Base-by-base conservation (phyloP, 176 grass and related monocot species). In the Neostapfia colusana region DNA sequence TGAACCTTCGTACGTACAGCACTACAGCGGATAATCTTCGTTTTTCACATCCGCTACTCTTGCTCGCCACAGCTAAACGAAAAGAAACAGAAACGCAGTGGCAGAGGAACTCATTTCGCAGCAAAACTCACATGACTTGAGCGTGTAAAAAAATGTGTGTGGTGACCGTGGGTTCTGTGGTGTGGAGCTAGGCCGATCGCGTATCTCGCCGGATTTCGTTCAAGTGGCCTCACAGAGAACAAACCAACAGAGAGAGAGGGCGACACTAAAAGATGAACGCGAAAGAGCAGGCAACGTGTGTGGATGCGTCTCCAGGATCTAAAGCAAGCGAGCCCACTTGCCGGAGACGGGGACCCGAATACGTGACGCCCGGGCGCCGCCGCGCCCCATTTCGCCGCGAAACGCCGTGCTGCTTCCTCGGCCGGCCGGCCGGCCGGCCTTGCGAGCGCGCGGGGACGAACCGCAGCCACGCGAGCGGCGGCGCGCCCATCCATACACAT, bases 201-300 rank as follows among this genome's bases (percentile, higher is more conserved):
- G 27, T n/a, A 20, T 45, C 27, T 57, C 0, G 1, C 10, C 12
- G 0, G 83, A 73, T 79, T 10, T 59, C 27, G 20, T 38, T 59
- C 8, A 0, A 58, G 83, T 48, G 83, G 69, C 27, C 75, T 64
- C 44, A n/a, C n/a, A n/a, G n/a, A 17, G 44, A 65, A 65, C 38
- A 51, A 65, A 77, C 6, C 43, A 17, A 65, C 60, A 51, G 20
- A 10, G 10, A 0, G 35, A 21, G n/a, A 45, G 42, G 45, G 4
- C 28, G 8, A 34, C 17, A 15, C 7, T 13, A 8, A 20, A 31
- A 3, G 31, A 31, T 31, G 31, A n/a, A n/a, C 31, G 31, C 31
- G 31, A 31, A 31, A 31, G 31, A 3, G 31, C 31, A 31, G 31
- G 31, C 31, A 3, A 31, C 31, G 31, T 2, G 1, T 31, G 3